Base-by-base conservation (phyloP, 305 asterid genomes). In the Fraxinus xanthoxyloides region DNA sequence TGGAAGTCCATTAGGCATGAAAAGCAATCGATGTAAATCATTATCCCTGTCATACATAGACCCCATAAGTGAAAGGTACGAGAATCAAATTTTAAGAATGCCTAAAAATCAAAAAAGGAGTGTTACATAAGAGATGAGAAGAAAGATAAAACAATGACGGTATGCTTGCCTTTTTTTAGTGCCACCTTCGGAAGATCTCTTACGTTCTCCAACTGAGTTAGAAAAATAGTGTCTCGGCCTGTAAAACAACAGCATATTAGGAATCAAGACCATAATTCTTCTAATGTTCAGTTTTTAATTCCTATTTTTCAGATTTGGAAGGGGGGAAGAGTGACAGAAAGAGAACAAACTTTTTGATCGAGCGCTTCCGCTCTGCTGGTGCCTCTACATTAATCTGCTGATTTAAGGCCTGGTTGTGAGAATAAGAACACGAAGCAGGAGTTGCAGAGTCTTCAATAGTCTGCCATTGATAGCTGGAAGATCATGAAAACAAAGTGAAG, bases 1-100 rank as follows among this genome's bases (percentile, higher is more conserved):
- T 77, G 97, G 98, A 86, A 97, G 93, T 86, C 99, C 99, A 88
- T 92, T 91, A 34, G 99, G 98, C 99, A 97, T 88, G 85, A 96
- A 96, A 72, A 96, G 94, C 80, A 91, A 82, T 80, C 91, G 93
- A 85, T 96, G 99, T 82, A 96, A 86, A 86, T 96, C 98, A 82
- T 96, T 96, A 82, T 96, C 99, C 98, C 99, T 94, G 87, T 46
- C 72, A 77, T 31, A 84, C 31, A 77, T 34, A 74, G 79, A 28
- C 81, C 72, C 23, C 26, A 84, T 59, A 82, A 81, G 77, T 59
- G 65, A 28, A 38, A 69, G 80, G 17, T 31, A 80, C 75, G 73
- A 4, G 7, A 26, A 65, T 17, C 73, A 26, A 65, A 26, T 10
- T 65, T 28, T 26, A 61, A 63, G 77, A 81, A 63, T 30, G 72